Percentiles rank a stretch among this genome's conserved stretches.
phyloP scores from a whole-genome alignment of 495 filamentous ascomycete genomes.

The Lentithecium fluviatile region DNA sequence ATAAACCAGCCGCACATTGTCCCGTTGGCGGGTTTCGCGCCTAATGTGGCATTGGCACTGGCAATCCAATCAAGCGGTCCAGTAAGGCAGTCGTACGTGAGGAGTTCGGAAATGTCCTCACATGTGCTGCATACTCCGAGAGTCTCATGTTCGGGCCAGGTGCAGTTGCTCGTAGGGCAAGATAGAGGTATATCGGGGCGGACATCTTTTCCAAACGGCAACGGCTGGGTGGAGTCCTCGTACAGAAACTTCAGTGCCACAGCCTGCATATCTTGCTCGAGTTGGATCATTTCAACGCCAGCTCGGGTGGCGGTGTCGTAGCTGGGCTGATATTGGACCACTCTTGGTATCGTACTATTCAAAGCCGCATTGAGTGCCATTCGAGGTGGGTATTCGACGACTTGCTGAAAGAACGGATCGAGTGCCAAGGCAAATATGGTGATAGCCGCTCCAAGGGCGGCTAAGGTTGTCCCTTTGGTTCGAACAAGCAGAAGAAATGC shows the following conservation, averaged over 20 bases:
- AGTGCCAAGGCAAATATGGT: constrained; percentile 18
- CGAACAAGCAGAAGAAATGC: constrained; percentile 22
- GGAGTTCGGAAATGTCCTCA: constrained; percentile 3
- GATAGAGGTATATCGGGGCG: constrained; percentile 7
- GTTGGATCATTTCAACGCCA: not conserved
- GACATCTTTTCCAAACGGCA: not conserved
- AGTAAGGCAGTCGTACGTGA: too few species aligned
- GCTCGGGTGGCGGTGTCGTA: not conserved
- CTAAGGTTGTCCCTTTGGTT: constrained; percentile 15
- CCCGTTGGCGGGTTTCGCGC: too few species aligned
- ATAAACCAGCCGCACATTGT: too few species aligned
- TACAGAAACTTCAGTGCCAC: constrained; percentile 4
- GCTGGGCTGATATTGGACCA: constrained; percentile 2
- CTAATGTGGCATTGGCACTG: too few species aligned
- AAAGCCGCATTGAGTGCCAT: too few species aligned
- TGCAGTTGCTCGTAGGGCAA: constrained; percentile 18
- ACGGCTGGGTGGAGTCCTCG: constrained; percentile 1
- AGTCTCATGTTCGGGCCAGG: constrained; percentile 4
- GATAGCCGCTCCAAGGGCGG: constrained; percentile 24
- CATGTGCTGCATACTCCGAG: constrained; percentile 17
- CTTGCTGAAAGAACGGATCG: constrained; percentile 35
- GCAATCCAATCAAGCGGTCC: too few species aligned
- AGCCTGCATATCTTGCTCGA: not conserved
- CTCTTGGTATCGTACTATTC: constrained; percentile 11
- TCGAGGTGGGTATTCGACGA: constrained; percentile 19